Percentiles rank a stretch among this genome's conserved stretches.
phyloP scores from a whole-genome alignment of 352 stramenopile species.

The Pythium scleroteichum region DNA sequence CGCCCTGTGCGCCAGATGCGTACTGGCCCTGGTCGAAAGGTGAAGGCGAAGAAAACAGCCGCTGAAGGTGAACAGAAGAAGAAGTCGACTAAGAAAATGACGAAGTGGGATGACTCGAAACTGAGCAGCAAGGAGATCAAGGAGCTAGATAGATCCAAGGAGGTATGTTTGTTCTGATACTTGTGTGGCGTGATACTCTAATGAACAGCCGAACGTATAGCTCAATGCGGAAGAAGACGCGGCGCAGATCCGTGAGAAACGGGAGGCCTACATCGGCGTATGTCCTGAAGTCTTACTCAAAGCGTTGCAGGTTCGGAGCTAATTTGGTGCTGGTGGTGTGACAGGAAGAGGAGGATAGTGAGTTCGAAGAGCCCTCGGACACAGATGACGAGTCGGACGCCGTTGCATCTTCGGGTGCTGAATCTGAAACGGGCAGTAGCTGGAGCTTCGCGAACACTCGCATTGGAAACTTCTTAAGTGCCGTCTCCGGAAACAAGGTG shows the following conservation, averaged over 20 bases:
- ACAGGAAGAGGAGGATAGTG: conserved; percentile 69
- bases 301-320: not conserved
- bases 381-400: conserved; percentile 68
- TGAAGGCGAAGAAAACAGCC: conserved; percentile 48
- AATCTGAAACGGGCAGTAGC: conserved; percentile 62
- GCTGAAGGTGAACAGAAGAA: conserved; percentile 50
- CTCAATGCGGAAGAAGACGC: conserved; percentile 72
- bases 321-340: not conserved
- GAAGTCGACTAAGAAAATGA: conserved; percentile 77
- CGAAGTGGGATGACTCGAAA: conserved; percentile 85
- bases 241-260: conserved; percentile 67
- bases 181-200: not conserved
- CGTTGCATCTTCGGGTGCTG: conserved; percentile 52
- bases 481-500: conserved; percentile 89
- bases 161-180: conserved; percentile 29
- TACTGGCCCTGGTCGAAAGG: conserved; percentile 60
- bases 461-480: conserved; percentile 79
- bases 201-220: conserved; percentile 22
- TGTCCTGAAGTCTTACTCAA: not conserved
- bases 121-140: conserved; percentile 82
- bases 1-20: conserved; percentile 59
- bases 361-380: conserved; percentile 64
- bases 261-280: conserved; percentile 84
- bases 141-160: conserved; percentile 69
- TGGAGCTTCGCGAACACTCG: conserved; percentile 86